Percentiles rank a stretch among this genome's conserved stretches.
Conservation (phyloP, 495 filamentous ascomycete species). For the Lindgomyces ingoldianus region DNA sequence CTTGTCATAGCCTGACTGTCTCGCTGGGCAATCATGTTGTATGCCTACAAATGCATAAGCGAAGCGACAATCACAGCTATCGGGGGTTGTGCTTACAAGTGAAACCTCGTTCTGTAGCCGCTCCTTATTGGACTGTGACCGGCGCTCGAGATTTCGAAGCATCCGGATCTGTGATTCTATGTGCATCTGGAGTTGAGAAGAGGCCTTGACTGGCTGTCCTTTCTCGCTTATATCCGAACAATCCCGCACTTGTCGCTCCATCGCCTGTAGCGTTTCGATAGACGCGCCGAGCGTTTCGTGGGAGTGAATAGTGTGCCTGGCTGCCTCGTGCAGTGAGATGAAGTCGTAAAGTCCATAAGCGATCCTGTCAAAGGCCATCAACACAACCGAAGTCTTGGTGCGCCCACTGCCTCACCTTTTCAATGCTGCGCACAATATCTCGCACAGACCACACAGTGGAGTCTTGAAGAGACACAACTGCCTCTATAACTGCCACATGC, state of each 20-base stretch:
- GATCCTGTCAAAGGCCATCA: slow-evolving; percentile 3
- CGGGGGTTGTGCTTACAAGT: not conserved
- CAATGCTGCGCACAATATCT: slow-evolving; percentile 12
- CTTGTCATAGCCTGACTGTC: not conserved
- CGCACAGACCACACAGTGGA: slow-evolving; percentile 16
- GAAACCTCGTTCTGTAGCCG: slow-evolving; percentile 19
- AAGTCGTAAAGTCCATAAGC: slow-evolving; percentile 6
- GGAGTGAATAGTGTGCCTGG: slow-evolving; percentile 21
- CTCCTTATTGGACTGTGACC: slow-evolving; percentile 14
- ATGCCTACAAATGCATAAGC: not conserved
- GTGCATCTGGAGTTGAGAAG: not conserved
- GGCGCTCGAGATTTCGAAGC: slow-evolving; percentile 12
- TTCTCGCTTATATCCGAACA: not conserved
- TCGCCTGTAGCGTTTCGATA: slow-evolving; percentile 7
- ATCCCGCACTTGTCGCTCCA: not conserved
- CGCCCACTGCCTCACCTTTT: not conserved
- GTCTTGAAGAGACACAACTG: slow-evolving; percentile 10
- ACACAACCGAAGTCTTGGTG: not conserved
- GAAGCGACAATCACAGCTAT: not conserved
- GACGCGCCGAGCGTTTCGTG: slow-evolving; percentile 9
- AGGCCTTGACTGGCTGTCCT: not conserved
- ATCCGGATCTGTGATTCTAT: slow-evolving; percentile 17
- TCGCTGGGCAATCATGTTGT: slow-evolving; percentile 2
- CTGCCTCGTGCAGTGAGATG: slow-evolving; percentile 7
- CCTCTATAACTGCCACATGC: slow-evolving; percentile 19